Evolutionary conservation across 306 rosid genomes (phyloP), one percentile per base, ranked within the genome.

Genomic region (Ziziphus jujuba): DNA sequence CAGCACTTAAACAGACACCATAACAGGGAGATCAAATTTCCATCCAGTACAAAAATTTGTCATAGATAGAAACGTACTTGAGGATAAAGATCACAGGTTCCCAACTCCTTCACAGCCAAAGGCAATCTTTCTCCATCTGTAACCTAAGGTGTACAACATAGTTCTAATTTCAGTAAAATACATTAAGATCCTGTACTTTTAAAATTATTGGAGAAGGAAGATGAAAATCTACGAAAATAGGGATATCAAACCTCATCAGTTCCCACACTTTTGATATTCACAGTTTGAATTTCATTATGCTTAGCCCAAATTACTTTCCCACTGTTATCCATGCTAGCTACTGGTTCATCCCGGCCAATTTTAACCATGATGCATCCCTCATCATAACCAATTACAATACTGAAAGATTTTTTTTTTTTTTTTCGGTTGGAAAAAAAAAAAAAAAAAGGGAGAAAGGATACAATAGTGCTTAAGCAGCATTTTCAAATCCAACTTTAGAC

Each of bases 261-360:
- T 77, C 95, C 96, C 21, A 89, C 92, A 61, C 95, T 95, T 75
- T 86, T 91, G 72, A 91, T 91, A 74, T 95, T 95, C 78, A 87
- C 99, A 25, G 89, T 91, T 78, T 90, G 99, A 66, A 91, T 89
- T 83, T 95, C 99, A 70, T 93, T 93, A 65, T 93, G 97, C 92
- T 93, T 93, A 61, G 99, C 88, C 99, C 96, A 95, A 64, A 95
- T 91, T 58, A 93, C 82, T 80, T 90, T 95, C 63, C 99, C 97
- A 62, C 95, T 75, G 74, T 79, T 90, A 77, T 95, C 99, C 97
- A 95, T 95, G 83, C 99, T 95, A 67, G 87, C 96, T 47, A 95
- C 95, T 17, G 99, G 99, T 61, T 83, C 96, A 77, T 95, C 97
- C 73, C 97, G 84, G 71, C 99, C 97, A 82, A 95, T 90, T 81